A percentile compares a stretch with the other conserved stretches of the same genome.
These are phyloP conservation scores for Tephrocybe sp. DNA, from an alignment of 768 basidiomycete genomes.

Conservation along the genomic window DNA sequence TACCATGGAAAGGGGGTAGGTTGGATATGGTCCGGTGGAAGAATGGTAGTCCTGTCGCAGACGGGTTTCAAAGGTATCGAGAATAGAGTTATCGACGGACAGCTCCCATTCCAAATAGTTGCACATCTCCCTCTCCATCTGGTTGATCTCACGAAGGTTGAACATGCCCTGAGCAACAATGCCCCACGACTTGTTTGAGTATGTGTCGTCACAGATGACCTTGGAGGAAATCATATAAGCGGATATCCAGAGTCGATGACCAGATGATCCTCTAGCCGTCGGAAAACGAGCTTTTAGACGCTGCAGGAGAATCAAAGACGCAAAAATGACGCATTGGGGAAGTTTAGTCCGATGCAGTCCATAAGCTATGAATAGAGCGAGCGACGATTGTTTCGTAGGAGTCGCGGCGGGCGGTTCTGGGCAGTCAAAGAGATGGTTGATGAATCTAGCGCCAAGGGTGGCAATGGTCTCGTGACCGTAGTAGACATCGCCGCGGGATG, in stretches of 20 bases:
- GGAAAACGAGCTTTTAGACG: constrained; percentile 91
- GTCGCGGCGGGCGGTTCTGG: constrained; percentile 71
- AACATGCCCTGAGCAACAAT: constrained; percentile 91
- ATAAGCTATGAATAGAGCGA: constrained; percentile 85
- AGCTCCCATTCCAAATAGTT: constrained; percentile 92
- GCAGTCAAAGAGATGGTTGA: constrained; percentile 83
- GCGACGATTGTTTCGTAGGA: constrained; percentile 53
- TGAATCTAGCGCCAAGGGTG: constrained; percentile 72
- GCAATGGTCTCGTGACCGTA: constrained; percentile 80
- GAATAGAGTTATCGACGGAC: constrained; percentile 64
- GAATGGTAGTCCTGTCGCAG: constrained; percentile 59
- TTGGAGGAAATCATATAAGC: constrained; percentile 93
- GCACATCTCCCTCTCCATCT: constrained; percentile 96
- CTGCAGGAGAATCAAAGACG: constrained; percentile 67
- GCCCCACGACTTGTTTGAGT: constrained; percentile 91
- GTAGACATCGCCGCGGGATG: constrained; percentile 49
- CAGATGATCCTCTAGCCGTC: constrained; percentile 85
- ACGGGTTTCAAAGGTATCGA: constrained; percentile 60
- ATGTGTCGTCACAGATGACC: constrained; percentile 93
- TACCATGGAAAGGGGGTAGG: constrained; percentile 59
- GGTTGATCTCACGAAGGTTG: constrained; percentile 84
- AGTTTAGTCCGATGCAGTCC: constrained; percentile 83
- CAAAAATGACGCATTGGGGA: constrained; percentile 67
- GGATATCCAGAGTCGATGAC: constrained; percentile 87
- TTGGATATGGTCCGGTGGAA: constrained; percentile 55